Evolutionary conservation across 192 early-diverging fungal species (phyloP).

Genomic region (Physocladia obscura): DNA sequence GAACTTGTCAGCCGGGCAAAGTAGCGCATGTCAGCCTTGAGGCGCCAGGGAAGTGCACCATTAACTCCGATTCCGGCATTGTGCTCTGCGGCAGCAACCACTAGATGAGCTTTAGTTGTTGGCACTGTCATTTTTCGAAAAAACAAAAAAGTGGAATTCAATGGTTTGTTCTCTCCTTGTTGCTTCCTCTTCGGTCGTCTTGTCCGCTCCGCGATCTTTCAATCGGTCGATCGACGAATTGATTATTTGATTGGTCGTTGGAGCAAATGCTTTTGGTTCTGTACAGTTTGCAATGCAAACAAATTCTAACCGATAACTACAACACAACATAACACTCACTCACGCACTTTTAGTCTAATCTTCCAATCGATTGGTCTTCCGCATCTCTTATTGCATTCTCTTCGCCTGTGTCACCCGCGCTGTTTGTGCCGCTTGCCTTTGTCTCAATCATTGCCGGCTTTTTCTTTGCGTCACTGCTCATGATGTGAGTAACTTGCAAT

Average conservation of each 20-base stretch:
- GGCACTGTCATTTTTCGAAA: too few relatives aligned
- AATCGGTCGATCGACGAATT: too few relatives aligned
- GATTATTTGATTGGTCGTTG: too few relatives aligned
- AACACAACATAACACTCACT: background rate
- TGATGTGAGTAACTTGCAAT: constrained; percentile 21
- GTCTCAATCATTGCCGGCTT: background rate
- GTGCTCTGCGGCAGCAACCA: constrained; percentile 76
- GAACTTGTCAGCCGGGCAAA: constrained; percentile 70
- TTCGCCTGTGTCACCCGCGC: constrained; percentile 7
- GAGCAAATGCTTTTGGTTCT: too few relatives aligned
- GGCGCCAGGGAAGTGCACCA: constrained; percentile 79
- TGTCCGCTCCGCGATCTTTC: background rate
- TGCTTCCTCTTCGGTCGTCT: background rate
- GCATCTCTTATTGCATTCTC: constrained; percentile 1
- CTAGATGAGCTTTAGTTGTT: constrained; percentile 34
- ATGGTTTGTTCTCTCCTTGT: background rate
- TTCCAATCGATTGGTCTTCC: constrained; percentile 1
- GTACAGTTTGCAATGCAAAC: too few relatives aligned
- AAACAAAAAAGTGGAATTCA: background rate
- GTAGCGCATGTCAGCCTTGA: constrained; percentile 81
- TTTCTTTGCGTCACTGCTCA: constrained; percentile 23
- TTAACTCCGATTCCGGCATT: constrained; percentile 73
- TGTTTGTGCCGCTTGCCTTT: constrained; percentile 14
- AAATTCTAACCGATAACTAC: too few relatives aligned
- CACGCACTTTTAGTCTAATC: background rate